Percentiles rank a stretch among this genome's conserved stretches.
phyloP scores from a whole-genome alignment of 176 grass and related monocot species.

The sorghum (Sorghum bicolor) region DNA sequence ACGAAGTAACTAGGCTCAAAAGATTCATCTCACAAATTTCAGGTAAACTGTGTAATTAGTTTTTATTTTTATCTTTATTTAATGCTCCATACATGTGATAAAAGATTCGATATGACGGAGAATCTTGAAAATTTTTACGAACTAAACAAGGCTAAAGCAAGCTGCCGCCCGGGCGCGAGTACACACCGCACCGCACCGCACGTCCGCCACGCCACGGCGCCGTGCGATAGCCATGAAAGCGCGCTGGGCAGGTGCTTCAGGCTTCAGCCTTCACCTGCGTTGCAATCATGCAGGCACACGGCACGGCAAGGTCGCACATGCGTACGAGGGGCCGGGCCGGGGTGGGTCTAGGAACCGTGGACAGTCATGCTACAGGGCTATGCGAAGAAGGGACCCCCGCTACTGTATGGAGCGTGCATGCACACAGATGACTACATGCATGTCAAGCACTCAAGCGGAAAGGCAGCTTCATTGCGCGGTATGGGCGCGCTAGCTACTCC shows the following conservation, averaged over 20 bases:
- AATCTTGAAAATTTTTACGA: no score
- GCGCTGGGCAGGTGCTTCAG: neutral
- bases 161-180: no score
- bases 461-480: slow-evolving; percentile 10
- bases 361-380: slow-evolving; percentile 7
- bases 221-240: neutral
- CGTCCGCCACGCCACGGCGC: neutral
- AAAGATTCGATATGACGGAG: no score
- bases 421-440: slow-evolving; percentile 9
- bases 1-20: no score
- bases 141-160: no score
- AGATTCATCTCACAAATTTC: no score
- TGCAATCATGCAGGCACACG: neutral
- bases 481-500: slow-evolving; percentile 8
- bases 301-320: neutral
- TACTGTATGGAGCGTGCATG: neutral
- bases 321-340: neutral
- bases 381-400: neutral
- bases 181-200: no score
- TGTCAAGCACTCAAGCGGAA: neutral
- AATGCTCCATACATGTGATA: no score
- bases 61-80: no score
- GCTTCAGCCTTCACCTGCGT: no score
- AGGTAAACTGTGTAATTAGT: no score
- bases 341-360: neutral